These are phyloP conservation scores for Phanerodontia chrysosporium DNA, from an alignment of 768 basidiomycete species.

Conservation along the genomic window DNA sequence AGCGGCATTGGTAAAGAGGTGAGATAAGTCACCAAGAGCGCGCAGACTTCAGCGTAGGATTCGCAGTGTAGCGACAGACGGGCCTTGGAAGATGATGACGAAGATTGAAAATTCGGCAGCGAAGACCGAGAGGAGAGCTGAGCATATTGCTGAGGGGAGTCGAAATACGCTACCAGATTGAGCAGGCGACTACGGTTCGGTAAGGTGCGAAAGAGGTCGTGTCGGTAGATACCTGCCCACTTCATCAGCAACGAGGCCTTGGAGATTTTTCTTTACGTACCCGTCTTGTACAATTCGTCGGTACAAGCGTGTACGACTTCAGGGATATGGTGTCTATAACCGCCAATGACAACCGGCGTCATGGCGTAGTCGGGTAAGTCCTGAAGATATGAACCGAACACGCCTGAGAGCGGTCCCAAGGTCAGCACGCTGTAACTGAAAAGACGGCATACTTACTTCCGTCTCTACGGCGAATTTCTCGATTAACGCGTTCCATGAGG, in stretches of 20 bases:
- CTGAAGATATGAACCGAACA: constrained; percentile 33
- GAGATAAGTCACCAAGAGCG: constrained; percentile 44
- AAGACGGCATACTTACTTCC: not conserved
- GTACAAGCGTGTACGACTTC: constrained; percentile 37
- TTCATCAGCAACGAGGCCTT: not conserved
- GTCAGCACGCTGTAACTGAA: not conserved
- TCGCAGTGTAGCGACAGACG: constrained; percentile 26
- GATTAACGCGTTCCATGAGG: not conserved
- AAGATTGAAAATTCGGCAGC: not conserved
- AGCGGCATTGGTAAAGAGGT: constrained; percentile 44
- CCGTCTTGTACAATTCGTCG: constrained; percentile 45
- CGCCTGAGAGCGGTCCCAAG: constrained; percentile 24
- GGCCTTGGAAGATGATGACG: constrained; percentile 1
- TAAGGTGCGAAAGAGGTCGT: constrained; percentile 38
- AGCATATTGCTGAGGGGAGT: constrained; percentile 14
- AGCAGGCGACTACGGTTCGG: constrained; percentile 38
- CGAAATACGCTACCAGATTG: constrained; percentile 35
- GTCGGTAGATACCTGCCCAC: constrained; percentile 37
- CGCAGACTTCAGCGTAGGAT: constrained; percentile 40
- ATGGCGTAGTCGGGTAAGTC: constrained; percentile 31
- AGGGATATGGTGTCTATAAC: constrained; percentile 35
- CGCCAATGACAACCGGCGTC: constrained; percentile 30
- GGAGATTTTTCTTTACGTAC: constrained; percentile 16
- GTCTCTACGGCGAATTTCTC: not conserved
- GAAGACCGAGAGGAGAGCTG: not conserved